A percentile compares a stretch with the other conserved stretches of the same genome.
These are phyloP conservation scores for Grosmannia serpens DNA, from an alignment of 2,329 filamentous ascomycete genomes.

Conservation along the genomic window DNA sequence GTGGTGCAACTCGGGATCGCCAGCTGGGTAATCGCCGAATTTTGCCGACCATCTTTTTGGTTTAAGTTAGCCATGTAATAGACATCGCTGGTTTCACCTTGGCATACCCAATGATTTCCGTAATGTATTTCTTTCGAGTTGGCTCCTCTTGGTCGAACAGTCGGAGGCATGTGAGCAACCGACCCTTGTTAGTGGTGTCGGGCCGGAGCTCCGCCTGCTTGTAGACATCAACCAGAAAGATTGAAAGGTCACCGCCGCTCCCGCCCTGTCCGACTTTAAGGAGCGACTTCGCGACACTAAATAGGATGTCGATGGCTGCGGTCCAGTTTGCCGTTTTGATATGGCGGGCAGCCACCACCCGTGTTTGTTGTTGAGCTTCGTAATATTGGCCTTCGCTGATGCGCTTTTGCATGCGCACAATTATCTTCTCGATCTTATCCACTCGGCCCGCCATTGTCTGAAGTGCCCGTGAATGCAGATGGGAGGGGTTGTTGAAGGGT, in stretches of 20 bases:
- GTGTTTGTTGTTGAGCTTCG: conserved; percentile 96
- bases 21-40: conserved; percentile 76
- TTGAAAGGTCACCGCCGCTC: conserved; percentile 79
- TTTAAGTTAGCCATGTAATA: not conserved
- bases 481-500: not conserved
- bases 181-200: conserved; percentile 62
- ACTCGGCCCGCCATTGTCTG: conserved; percentile 21
- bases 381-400: conserved; percentile 69
- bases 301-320: conserved; percentile 78
- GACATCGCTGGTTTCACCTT: not conserved
- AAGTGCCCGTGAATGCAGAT: too few relatives aligned
- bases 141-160: conserved; percentile 77
- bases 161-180: conserved; percentile 66
- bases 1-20: conserved; percentile 90
- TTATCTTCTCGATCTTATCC: conserved; percentile 45
- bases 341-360: conserved; percentile 88
- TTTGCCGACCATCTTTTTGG: conserved; percentile 64
- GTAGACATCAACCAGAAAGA: conserved; percentile 84
- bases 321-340: conserved; percentile 77
- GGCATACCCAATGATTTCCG: conserved; percentile 64
- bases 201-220: conserved; percentile 71
- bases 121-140: conserved; percentile 83
- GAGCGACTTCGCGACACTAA: conserved; percentile 71
- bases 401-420: conserved; percentile 52
- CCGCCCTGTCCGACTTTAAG: conserved; percentile 89